Percentiles rank a stretch among this genome's conserved stretches.
Evolutionary conservation across 148 eudicot genomes (phyloP).

Genomic region (Vaccinium corymbosum): DNA sequence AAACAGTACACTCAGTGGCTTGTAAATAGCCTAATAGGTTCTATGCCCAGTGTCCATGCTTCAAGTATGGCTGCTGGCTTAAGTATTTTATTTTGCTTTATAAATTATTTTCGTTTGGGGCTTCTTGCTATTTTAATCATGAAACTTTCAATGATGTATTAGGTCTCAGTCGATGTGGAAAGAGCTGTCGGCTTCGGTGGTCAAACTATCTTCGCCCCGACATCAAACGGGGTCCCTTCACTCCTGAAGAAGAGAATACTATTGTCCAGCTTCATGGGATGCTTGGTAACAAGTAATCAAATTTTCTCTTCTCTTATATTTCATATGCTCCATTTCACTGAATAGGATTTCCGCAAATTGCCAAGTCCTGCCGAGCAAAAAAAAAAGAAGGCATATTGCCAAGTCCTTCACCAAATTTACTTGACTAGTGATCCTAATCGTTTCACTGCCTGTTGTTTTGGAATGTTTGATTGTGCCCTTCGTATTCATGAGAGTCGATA

Average conservation of each 20-base stretch:
- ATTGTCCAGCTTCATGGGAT: slow-evolving; percentile 59
- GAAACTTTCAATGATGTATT: not conserved
- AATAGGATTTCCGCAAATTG: not conserved
- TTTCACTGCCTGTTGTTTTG: not conserved
- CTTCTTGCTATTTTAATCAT: not conserved
- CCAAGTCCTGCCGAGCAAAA: not conserved
- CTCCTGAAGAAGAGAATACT: slow-evolving; percentile 59
- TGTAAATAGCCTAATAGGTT: not conserved
- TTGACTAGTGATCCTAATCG: not conserved
- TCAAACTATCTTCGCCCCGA: slow-evolving; percentile 76
- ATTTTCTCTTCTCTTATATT: not conserved
- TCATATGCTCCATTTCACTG: not conserved
- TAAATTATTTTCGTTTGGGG: not conserved
- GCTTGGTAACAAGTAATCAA: slow-evolving; percentile 74
- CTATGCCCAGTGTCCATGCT: not conserved
- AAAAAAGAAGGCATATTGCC: not conserved
- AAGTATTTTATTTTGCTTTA: not conserved
- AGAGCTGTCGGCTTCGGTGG: slow-evolving; percentile 90
- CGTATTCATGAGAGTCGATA: not conserved
- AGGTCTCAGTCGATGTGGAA: slow-evolving; percentile 83
- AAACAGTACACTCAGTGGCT: not conserved
- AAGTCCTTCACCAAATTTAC: not conserved
- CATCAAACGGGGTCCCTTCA: slow-evolving; percentile 76
- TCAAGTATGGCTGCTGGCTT: not conserved
- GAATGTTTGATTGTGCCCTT: not conserved